phyloP scores from a whole-genome alignment of 192 early-diverging fungal genomes.

The Jimgerdemannia lactiflua region DNA sequence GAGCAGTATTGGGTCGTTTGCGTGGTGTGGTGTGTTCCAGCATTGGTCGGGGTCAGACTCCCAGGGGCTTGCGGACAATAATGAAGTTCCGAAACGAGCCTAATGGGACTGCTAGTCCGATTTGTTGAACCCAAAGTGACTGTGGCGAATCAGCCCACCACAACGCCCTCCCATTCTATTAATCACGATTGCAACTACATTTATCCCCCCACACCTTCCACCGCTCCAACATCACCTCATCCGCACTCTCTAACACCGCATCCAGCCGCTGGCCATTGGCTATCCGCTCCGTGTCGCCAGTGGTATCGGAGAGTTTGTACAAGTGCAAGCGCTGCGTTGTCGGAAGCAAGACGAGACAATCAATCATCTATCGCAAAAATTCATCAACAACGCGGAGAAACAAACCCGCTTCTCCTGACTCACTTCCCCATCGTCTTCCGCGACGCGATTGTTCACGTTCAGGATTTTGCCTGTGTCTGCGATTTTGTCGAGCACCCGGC shows the following conservation, averaged over 20 bases:
- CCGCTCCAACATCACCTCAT: neutral
- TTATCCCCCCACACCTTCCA: neutral
- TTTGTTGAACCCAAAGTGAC: too few relatives aligned
- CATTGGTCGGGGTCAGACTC: too few relatives aligned
- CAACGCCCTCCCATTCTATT: neutral
- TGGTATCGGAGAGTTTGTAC: neutral
- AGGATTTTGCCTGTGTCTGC: conserved; percentile 1
- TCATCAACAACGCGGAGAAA: neutral
- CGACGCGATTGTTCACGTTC: conserved; percentile 1
- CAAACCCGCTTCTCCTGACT: neutral
- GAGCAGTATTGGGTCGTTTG: neutral
- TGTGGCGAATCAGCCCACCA: neutral
- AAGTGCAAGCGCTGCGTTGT: neutral
- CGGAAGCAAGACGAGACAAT: neutral
- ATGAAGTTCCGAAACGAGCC: neutral
- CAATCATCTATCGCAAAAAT: neutral
- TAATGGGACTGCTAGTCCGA: neutral
- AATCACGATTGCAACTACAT: neutral
- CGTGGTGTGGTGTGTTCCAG: neutral
- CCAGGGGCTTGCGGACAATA: too few relatives aligned
- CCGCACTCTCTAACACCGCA: neutral
- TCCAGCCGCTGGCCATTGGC: neutral
- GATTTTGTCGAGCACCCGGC: neutral
- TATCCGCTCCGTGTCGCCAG: neutral
- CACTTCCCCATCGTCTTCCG: neutral